Conservation (phyloP, 73 alveolate species). For the Blepharisma japonicum region DNA sequence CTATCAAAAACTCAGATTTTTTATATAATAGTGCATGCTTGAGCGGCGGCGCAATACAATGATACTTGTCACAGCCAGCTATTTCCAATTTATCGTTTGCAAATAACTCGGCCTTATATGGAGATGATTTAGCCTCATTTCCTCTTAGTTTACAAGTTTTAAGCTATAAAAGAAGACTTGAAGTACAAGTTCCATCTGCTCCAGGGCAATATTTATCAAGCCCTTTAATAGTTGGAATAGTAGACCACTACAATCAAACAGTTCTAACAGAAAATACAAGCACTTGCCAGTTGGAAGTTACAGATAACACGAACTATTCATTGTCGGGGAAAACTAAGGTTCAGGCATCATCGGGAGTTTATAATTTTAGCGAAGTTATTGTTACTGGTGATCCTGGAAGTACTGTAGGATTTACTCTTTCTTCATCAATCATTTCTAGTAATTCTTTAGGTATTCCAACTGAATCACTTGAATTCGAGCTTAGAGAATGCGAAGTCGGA, state of each 20-base stretch:
- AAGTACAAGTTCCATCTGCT: neutral
- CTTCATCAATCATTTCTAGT: neutral
- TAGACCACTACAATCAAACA: conserved; percentile 1
- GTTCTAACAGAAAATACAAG: conserved; percentile 21
- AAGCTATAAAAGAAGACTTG: neutral
- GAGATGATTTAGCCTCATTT: conserved; percentile 29
- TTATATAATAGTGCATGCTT: neutral
- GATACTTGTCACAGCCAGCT: neutral
- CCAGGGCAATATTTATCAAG: neutral
- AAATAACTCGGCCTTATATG: conserved; percentile 13
- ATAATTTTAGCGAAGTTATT: neutral
- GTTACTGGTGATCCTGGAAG: neutral
- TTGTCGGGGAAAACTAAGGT: neutral
- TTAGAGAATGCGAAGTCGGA: neutral
- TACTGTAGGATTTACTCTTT: neutral
- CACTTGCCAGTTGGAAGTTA: neutral
- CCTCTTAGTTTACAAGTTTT: neutral
- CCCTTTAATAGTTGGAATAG: neutral
- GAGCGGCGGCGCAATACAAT: conserved; percentile 23
- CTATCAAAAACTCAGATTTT: neutral
- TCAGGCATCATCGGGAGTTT: neutral
- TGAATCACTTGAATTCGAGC: too few relatives aligned
- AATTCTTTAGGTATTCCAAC: too few relatives aligned
- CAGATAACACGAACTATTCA: neutral
- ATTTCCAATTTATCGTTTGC: neutral